These are phyloP conservation scores for Termitomyces sp. DNA, from an alignment of 768 basidiomycete species.

Conservation along the genomic window DNA sequence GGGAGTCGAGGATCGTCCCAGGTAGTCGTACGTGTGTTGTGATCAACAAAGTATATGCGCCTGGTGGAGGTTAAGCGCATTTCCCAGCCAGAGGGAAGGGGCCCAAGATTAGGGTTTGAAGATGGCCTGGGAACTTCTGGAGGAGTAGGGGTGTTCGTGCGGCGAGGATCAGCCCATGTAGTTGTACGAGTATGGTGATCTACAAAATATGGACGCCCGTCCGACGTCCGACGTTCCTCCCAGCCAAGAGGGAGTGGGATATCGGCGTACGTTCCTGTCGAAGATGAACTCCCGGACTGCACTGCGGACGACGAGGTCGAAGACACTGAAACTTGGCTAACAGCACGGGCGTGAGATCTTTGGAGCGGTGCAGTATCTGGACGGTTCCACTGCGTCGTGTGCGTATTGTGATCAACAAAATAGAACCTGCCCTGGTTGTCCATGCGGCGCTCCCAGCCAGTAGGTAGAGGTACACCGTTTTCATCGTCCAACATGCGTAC, in stretches of 20 bases:
- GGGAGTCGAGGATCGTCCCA: constrained; percentile 94
- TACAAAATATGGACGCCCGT: constrained; percentile 67
- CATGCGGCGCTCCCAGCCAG: constrained; percentile 78
- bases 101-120: constrained; percentile 62
- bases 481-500: constrained; percentile 47
- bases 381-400: constrained; percentile 77
- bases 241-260: constrained; percentile 82
- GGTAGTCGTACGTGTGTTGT: constrained; percentile 82
- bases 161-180: constrained; percentile 87
- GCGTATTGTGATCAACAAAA: constrained; percentile 83
- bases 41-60: constrained; percentile 90
- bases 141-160: constrained; percentile 42
- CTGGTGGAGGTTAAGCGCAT: constrained; percentile 85
- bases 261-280: constrained; percentile 43
- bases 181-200: constrained; percentile 82
- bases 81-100: constrained; percentile 90
- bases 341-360: constrained; percentile 20
- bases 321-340: constrained; percentile 14
- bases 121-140: constrained; percentile 41
- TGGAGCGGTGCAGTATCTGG: constrained; percentile 25
- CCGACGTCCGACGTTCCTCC: constrained; percentile 89
- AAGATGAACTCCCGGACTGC: constrained; percentile 15
- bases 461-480: constrained; percentile 57
- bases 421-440: constrained; percentile 71
- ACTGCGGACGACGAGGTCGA: constrained; percentile 4